Evolutionary conservation across 768 basidiomycete genomes (phyloP).

Genomic region (Serendipita vermifera): DNA sequence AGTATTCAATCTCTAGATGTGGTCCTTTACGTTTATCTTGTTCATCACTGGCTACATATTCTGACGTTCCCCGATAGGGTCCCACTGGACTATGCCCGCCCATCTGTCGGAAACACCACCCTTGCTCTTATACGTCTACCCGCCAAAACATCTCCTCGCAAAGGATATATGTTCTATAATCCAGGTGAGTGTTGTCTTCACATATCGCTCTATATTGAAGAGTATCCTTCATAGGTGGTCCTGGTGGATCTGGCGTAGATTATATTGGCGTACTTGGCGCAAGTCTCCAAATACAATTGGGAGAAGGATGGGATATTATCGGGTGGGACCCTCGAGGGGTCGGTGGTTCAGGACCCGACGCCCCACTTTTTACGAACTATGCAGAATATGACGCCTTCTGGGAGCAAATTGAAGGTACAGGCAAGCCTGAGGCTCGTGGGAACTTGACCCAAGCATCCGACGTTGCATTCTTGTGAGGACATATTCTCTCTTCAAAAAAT

Average conservation of each 20-base stretch:
- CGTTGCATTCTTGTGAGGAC: neutral
- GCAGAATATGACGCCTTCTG: neutral
- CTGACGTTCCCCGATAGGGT: too few species aligned
- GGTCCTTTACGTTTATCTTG: too few species aligned
- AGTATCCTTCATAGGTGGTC: neutral
- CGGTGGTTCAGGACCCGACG: neutral
- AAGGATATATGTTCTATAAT: conserved; percentile 7
- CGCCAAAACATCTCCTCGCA: neutral
- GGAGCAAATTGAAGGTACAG: neutral
- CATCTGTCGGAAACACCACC: neutral
- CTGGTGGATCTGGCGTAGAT: neutral
- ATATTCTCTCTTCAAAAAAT: too few species aligned
- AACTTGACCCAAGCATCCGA: neutral
- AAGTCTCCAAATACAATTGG: neutral
- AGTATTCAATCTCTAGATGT: too few species aligned
- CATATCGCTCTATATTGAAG: neutral
- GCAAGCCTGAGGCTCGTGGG: neutral
- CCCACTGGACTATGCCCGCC: neutral
- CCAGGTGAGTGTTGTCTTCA: neutral
- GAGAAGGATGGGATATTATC: neutral
- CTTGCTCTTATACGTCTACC: neutral
- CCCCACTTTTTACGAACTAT: neutral
- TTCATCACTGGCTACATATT: too few species aligned
- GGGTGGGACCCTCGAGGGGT: conserved; percentile 4
- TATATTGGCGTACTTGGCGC: neutral